These are phyloP conservation scores for Penicillium coprophilum DNA, from an alignment of 495 filamentous ascomycete genomes.

Conservation along the genomic window DNA sequence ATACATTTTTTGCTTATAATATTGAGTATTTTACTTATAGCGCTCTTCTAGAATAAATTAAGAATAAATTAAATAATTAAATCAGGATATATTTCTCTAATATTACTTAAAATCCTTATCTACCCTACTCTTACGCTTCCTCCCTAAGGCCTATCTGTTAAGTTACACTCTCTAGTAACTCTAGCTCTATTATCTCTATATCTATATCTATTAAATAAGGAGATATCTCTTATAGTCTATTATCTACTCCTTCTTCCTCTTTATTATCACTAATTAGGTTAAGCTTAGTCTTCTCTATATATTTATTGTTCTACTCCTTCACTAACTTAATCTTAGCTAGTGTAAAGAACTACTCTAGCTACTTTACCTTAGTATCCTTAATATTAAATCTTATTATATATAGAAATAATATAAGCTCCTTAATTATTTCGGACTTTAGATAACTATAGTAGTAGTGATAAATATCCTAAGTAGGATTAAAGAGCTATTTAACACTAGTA, in stretches of 20 bases:
- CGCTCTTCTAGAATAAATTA: background rate
- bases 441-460: background rate
- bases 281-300: background rate
- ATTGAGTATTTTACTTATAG: constrained; percentile 1
- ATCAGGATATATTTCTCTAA: constrained; percentile 1
- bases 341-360: background rate
- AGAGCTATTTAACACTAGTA: background rate
- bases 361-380: background rate
- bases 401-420: constrained; percentile 5
- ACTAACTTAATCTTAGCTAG: background rate
- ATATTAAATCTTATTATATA: constrained; percentile 1
- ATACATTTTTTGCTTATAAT: background rate
- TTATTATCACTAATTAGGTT: constrained; percentile 9
- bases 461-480: constrained; percentile 5
- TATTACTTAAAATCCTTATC: background rate
- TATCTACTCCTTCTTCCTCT: background rate
- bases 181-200: background rate
- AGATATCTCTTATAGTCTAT: background rate
- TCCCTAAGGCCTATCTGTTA: background rate
- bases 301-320: background rate
- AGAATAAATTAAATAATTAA: background rate
- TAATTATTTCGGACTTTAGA: background rate
- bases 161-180: background rate
- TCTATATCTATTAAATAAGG: constrained; percentile 1
- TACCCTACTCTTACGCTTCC: background rate